These are phyloP conservation scores for Colletotrichum tofieldiae DNA, from an alignment of 2,329 filamentous ascomycete species.

Conservation along the genomic window DNA sequence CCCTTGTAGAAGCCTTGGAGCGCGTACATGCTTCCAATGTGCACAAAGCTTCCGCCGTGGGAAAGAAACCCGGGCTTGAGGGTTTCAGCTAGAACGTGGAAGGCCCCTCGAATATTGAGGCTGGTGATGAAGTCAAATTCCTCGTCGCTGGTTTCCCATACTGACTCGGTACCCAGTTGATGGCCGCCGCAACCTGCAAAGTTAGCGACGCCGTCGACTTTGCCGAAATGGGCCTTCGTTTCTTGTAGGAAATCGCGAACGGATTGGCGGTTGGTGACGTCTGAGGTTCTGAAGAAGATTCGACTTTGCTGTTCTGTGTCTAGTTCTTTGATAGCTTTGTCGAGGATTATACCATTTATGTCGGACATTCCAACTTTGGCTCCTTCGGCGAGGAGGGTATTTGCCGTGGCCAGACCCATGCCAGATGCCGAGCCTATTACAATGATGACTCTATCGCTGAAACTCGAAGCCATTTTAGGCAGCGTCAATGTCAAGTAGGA, in stretches of 20 bases:
- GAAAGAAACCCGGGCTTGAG: slow-evolving; percentile 21
- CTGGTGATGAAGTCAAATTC: slow-evolving; percentile 32
- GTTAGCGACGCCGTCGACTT: slow-evolving; percentile 27
- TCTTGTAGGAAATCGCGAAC: slow-evolving; percentile 6
- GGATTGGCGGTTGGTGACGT: slow-evolving; percentile 18
- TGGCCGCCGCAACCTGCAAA: slow-evolving; percentile 37
- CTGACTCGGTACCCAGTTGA: slow-evolving; percentile 20
- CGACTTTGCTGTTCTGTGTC: slow-evolving; percentile 5
- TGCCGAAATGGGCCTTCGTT: slow-evolving; percentile 12
- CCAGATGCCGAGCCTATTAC: slow-evolving; percentile 28
- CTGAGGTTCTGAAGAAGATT: not conserved
- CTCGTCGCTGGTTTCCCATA: slow-evolving; percentile 29
- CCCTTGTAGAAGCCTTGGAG: slow-evolving; percentile 31
- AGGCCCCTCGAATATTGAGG: slow-evolving; percentile 32
- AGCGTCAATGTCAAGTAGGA: not conserved
- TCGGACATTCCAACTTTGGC: slow-evolving; percentile 27
- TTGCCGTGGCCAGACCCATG: slow-evolving; percentile 30
- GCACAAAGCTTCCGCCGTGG: slow-evolving; percentile 31
- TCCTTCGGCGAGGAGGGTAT: slow-evolving; percentile 21
- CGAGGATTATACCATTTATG: slow-evolving; percentile 13
- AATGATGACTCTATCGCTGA: slow-evolving; percentile 17
- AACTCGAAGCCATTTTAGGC: not conserved
- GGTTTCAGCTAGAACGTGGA: slow-evolving; percentile 28
- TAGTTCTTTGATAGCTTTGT: not conserved
- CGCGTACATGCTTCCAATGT: slow-evolving; percentile 36